Base-by-base conservation (phyloP, 257 asterid species). In the Asclepias syriaca region DNA sequence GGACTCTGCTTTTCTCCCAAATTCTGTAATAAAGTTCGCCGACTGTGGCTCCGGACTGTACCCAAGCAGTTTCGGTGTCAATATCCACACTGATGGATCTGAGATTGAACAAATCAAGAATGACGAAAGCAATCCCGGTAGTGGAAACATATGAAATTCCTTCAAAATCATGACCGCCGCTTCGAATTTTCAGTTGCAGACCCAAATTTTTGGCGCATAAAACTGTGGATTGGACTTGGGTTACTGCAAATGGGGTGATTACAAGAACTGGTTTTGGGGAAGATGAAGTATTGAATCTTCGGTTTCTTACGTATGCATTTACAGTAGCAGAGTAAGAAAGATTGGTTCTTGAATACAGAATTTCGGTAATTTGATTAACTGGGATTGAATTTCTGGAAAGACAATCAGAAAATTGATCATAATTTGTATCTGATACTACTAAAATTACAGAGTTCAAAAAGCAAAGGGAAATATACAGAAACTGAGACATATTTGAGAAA, bases 11-110 rank as follows among this genome's bases (percentile, higher is more conserved):
- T 13, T 37, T 66, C 19, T 43, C 34, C n/a, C 37, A 43, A 66
- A 66, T 45, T 21, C 71, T 9, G 12, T 66, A 45, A 45, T 45
- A 46, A 8, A 45, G 18, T 11, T 66, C 71, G 19, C 71, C 71
- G 21, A 21, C 40, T 1, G 71, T 66, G n/a, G 71, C 71, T 15
- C 71, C 59, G 0, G 57, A 49, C 3, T 67, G 59, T 2, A 67
- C 71, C 89, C 87, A 84, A 64, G 70, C 56, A 40, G 56, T 18
- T 66, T 66, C 53, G 24, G 2, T 45, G 11, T 21, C n/a, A 27
- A 48, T 24, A 46, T 67, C 57, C 15, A 67, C 45, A 12, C 12
- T 24, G 43, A 67, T 48, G 4, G 34, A 21, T 14, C 71, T 45
- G 57, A 67, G 71, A 21, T 66, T 66, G 22, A 65, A 64, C 69